Evolutionary conservation across 768 basidiomycete species (phyloP).

Genomic region (Grammothele lineata): DNA sequence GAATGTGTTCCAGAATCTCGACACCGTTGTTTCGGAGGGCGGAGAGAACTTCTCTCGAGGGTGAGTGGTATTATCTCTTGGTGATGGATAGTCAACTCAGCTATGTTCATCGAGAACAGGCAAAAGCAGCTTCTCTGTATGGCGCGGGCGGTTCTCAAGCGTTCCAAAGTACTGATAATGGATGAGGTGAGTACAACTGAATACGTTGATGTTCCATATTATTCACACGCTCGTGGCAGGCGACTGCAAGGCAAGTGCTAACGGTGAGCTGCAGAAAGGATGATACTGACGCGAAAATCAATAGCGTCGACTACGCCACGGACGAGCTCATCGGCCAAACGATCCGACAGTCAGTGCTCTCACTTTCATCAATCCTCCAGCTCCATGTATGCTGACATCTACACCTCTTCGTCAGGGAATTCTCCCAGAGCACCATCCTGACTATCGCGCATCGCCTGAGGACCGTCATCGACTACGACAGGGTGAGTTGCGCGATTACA

Average conservation of each 20-base stretch:
- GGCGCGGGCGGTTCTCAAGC: slow-evolving; percentile 79
- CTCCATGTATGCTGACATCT: background rate
- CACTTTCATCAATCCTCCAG: no score
- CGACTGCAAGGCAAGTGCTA: slow-evolving; percentile 63
- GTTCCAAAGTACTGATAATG: slow-evolving; percentile 76
- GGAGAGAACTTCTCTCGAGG: slow-evolving; percentile 89
- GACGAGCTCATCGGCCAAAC: slow-evolving; percentile 83
- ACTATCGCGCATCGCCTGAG: slow-evolving; percentile 78
- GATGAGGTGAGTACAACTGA: slow-evolving; percentile 70
- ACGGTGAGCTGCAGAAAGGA: background rate
- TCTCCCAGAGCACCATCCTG: slow-evolving; percentile 73
- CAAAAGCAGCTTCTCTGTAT: slow-evolving; percentile 83
- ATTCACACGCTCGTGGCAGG: slow-evolving; percentile 34
- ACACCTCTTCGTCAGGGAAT: slow-evolving; percentile 45
- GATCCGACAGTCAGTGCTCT: slow-evolving; percentile 59
- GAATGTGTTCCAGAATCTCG: slow-evolving; percentile 76
- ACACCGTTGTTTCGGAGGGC: slow-evolving; percentile 72
- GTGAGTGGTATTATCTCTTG: no score
- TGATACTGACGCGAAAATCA: no score
- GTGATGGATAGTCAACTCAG: no score
- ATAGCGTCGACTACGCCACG: slow-evolving; percentile 79
- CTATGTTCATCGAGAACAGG: no score
- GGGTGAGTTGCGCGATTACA: slow-evolving; percentile 39
- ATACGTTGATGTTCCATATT: no score
- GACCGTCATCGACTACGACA: slow-evolving; percentile 80